Evolutionary conservation across 2,329 filamentous ascomycete species (phyloP).

Genomic region (Ophiostoma quercus): DNA sequence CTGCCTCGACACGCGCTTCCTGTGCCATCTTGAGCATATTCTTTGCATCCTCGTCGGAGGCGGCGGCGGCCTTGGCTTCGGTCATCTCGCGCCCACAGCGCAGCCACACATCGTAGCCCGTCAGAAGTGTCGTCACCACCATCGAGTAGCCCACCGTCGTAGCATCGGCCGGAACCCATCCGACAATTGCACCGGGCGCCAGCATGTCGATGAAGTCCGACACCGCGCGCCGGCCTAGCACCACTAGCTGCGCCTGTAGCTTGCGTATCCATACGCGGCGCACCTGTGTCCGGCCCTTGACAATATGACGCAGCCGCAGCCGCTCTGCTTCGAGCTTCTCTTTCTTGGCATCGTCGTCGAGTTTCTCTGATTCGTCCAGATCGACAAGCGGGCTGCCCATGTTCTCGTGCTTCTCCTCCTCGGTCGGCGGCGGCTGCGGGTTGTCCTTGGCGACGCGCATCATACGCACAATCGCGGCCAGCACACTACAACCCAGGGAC

Average conservation of each 20-base stretch:
- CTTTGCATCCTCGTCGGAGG: not conserved
- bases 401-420: constrained; percentile 25
- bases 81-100: constrained; percentile 22
- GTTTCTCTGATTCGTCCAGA: constrained; percentile 29
- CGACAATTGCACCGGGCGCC: constrained; percentile 55
- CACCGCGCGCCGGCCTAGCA: constrained; percentile 35
- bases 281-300: constrained; percentile 32
- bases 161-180: constrained; percentile 52
- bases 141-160: constrained; percentile 54
- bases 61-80: not conserved
- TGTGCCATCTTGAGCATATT: not conserved
- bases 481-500: constrained; percentile 49
- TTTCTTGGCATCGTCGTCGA: not conserved
- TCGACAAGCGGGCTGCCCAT: constrained; percentile 27
- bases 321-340: constrained; percentile 30
- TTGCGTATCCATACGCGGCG: not conserved
- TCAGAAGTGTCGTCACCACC: constrained; percentile 57
- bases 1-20: too few species aligned
- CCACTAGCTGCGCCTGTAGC: constrained; percentile 34
- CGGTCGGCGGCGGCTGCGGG: constrained; percentile 35
- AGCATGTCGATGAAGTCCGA: constrained; percentile 58
- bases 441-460: constrained; percentile 40
- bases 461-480: constrained; percentile 34
- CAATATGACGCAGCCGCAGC: constrained; percentile 35
- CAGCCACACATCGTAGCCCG: constrained; percentile 58